phyloP scores from a whole-genome alignment of 768 basidiomycete species.

The Tremella yokohamensis region DNA sequence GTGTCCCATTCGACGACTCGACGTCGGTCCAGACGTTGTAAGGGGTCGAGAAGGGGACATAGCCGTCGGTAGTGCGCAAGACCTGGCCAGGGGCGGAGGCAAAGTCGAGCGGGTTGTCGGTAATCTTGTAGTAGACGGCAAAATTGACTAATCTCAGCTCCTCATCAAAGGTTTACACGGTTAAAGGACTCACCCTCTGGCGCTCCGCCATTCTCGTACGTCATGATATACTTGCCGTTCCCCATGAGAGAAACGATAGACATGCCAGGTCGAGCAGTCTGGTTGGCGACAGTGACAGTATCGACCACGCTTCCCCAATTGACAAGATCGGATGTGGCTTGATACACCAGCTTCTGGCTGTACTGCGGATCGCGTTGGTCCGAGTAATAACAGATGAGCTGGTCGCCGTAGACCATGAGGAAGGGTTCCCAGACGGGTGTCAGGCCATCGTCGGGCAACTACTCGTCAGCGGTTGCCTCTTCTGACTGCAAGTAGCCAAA shows the following conservation, averaged over 20 bases:
- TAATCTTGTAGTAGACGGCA: slow-evolving; percentile 30
- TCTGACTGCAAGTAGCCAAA: neutral
- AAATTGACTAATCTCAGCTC: slow-evolving; percentile 10
- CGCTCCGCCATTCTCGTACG: slow-evolving; percentile 27
- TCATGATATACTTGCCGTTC: slow-evolving; percentile 23
- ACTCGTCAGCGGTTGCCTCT: slow-evolving; percentile 2
- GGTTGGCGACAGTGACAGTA: slow-evolving; percentile 15
- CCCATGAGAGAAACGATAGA: slow-evolving; percentile 16
- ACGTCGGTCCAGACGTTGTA: slow-evolving; percentile 22
- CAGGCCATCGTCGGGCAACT: too few relatives aligned
- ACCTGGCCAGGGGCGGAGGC: slow-evolving; percentile 9
- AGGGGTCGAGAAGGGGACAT: slow-evolving; percentile 17
- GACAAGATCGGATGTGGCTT: slow-evolving; percentile 18
- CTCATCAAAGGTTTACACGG: too few relatives aligned
- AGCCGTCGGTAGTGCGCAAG: slow-evolving; percentile 13
- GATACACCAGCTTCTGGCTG: slow-evolving; percentile 29
- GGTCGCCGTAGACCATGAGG: slow-evolving; percentile 23
- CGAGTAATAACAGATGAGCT: slow-evolving; percentile 30
- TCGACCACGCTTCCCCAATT: slow-evolving; percentile 26
- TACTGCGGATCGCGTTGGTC: slow-evolving; percentile 27
- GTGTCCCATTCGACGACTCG: slow-evolving; percentile 16
- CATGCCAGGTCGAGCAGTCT: slow-evolving; percentile 26
- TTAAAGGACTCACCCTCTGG: slow-evolving; percentile 14
- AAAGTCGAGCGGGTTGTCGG: slow-evolving; percentile 18
- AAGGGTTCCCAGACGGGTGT: slow-evolving; percentile 34